Evolutionary conservation across 495 filamentous ascomycete species (phyloP).

Genomic region (Bathelium albidoporum): DNA sequence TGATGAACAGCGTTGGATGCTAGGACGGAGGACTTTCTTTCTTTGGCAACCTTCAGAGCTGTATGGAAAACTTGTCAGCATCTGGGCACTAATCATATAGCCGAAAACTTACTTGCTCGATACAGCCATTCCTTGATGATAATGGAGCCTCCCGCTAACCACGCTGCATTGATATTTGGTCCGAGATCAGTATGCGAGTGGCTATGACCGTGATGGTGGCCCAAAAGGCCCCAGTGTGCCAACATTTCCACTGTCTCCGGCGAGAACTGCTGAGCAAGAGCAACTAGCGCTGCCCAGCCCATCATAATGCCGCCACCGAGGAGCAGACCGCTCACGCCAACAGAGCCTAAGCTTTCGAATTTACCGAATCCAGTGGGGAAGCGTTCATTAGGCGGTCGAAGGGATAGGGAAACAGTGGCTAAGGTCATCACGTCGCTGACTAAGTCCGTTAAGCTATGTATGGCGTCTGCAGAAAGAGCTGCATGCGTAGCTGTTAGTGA

Average conservation of each 20-base stretch:
- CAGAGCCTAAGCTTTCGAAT: slow-evolving; percentile 85
- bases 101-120: slow-evolving; percentile 67
- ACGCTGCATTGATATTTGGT: slow-evolving; percentile 84
- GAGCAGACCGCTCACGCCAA: slow-evolving; percentile 85
- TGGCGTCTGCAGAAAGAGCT: slow-evolving; percentile 85
- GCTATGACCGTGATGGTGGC: slow-evolving; percentile 53
- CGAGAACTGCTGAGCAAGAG: slow-evolving; percentile 71
- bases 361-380: slow-evolving; percentile 94
- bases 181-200: slow-evolving; percentile 52
- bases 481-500: background rate
- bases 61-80: slow-evolving; percentile 18
- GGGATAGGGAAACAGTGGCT: slow-evolving; percentile 81
- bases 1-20: slow-evolving; percentile 95
- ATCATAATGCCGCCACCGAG: slow-evolving; percentile 83
- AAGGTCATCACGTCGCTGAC: slow-evolving; percentile 91
- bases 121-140: slow-evolving; percentile 94
- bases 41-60: slow-evolving; percentile 95
- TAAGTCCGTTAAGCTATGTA: slow-evolving; percentile 88
- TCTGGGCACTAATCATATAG: background rate
- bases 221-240: slow-evolving; percentile 49
- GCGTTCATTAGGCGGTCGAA: slow-evolving; percentile 65
- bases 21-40: slow-evolving; percentile 91
- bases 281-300: slow-evolving; percentile 66
- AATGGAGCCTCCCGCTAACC: slow-evolving; percentile 88
- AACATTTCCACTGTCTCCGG: slow-evolving; percentile 55